phyloP scores from a whole-genome alignment of 2,329 filamentous ascomycete species.

The Pseudofabraea citricarpa region DNA sequence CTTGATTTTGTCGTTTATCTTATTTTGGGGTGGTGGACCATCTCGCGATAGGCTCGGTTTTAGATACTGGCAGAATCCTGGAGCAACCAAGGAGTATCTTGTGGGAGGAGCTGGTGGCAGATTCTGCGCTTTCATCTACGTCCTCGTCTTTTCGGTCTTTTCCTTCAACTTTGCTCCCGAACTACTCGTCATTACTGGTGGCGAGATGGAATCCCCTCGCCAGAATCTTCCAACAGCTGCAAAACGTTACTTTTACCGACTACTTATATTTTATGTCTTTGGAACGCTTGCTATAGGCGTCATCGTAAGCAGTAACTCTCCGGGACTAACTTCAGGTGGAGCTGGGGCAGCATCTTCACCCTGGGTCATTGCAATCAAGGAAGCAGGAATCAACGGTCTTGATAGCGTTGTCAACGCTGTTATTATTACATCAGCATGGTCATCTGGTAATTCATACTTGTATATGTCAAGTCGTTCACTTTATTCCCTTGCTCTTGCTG shows the following conservation, averaged over 20 bases:
- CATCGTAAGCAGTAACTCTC: constrained; percentile 49
- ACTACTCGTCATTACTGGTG: constrained; percentile 48
- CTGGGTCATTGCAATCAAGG: constrained; percentile 43
- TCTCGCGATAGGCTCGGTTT: constrained; percentile 30
- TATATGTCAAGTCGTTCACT: constrained; percentile 47
- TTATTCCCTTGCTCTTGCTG: constrained; percentile 46
- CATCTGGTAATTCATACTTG: constrained; percentile 49
- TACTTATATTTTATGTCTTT: constrained; percentile 57
- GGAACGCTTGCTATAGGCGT: constrained; percentile 55
- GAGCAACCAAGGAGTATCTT: constrained; percentile 37
- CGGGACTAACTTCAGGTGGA: constrained; percentile 44
- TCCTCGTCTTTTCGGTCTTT: constrained; percentile 41
- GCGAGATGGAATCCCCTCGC: constrained; percentile 53
- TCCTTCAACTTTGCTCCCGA: constrained; percentile 46
- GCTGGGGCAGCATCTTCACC: constrained; percentile 48
- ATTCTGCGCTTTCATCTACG: constrained; percentile 46
- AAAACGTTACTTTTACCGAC: constrained; percentile 53
- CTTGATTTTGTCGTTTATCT: background rate
- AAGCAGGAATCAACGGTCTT: constrained; percentile 43
- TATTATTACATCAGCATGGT: constrained; percentile 50
- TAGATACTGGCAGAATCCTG: constrained; percentile 43
- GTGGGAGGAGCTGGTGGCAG: constrained; percentile 37
- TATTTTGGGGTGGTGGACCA: constrained; percentile 30
- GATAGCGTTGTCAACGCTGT: constrained; percentile 50
- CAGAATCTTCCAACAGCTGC: constrained; percentile 54